Evolutionary conservation across 441 rosid species (phyloP).

Genomic region (Gossypium laxum): DNA sequence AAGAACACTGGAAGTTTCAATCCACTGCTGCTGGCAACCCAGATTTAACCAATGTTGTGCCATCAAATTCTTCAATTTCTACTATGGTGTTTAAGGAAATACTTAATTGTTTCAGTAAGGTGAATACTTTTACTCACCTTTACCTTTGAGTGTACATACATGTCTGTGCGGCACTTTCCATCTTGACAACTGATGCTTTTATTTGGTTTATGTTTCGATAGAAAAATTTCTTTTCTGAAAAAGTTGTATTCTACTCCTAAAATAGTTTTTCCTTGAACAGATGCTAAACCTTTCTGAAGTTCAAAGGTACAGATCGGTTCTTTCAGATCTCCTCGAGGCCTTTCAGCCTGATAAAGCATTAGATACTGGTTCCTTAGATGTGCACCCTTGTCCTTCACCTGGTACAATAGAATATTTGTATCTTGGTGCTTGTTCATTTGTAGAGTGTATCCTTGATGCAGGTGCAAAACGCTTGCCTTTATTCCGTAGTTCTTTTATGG

Average conservation of each 20-base stretch:
- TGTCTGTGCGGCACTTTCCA: background rate
- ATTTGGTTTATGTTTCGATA: background rate
- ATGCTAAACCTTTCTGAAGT: constrained; percentile 46
- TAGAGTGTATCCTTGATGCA: constrained; percentile 46
- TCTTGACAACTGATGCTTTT: background rate
- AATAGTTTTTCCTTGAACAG: constrained; percentile 28
- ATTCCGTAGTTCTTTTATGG: constrained; percentile 9
- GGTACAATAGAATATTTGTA: constrained; percentile 55
- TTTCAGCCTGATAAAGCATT: constrained; percentile 42
- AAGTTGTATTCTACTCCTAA: constrained; percentile 15
- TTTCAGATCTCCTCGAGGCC: constrained; percentile 51
- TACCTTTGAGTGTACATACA: background rate
- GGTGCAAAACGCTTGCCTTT: constrained; percentile 30
- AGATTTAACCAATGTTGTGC: constrained; percentile 29
- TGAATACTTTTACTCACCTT: constrained; percentile 16
- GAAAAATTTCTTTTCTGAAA: background rate
- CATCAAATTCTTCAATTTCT: constrained; percentile 44
- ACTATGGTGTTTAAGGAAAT: constrained; percentile 50
- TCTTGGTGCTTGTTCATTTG: constrained; percentile 51
- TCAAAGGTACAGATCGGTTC: constrained; percentile 38
- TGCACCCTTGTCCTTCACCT: constrained; percentile 37
- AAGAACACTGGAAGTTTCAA: constrained; percentile 53
- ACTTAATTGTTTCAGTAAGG: constrained; percentile 60
- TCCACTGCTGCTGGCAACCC: constrained; percentile 51
- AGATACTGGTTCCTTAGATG: constrained; percentile 28